Base-by-base conservation (phyloP, 306 rosid species). In the Astragalus membranaceus region DNA sequence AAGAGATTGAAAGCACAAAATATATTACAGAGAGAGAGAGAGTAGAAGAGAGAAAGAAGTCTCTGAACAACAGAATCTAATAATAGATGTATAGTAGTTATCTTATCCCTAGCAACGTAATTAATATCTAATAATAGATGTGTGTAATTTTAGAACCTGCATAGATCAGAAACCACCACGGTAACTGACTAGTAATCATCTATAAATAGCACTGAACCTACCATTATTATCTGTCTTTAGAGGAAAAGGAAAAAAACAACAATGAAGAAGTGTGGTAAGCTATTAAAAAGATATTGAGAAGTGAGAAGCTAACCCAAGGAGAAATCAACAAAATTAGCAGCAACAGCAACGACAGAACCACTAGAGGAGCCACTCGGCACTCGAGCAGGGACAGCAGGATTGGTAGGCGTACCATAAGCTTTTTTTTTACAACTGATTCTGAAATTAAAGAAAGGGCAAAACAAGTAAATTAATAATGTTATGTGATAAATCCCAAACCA, bases 301-400 rank as follows among this genome's bases (percentile, higher is more conserved):
- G n/a, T n/a, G n/a, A n/a, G 77, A 75, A 75, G 72, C 92, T 79
- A 60, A 95, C 99, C 99, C 72, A 95, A 53, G 4, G 97, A 84
- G 75, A 95, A 95, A 81, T 89, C 96, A 57, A 80, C 96, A 30
- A 95, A 84, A 80, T 83, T 75, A 42, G 96, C 93, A 43, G 97
- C 97, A 75, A 95, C 97, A 57, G 96, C 95, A 16, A 91, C 97
- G 6, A 97, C 95, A 74, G 96, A 92, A 66, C 97, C 99, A 74
- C 99, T 78, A 33, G 93, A 95, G 61, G 96, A 80, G 64, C 97
- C 99, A 59, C 99, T 97, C 0, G 99, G 93, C 58, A 84, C 64
- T 62, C 88, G 90, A 42, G 85, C 67, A 75, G 86, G 88, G 5
- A 63, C 86, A 35, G 88, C 81, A 16, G 99, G 99, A 77, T 95